phyloP scores from a whole-genome alignment of 2,329 filamentous ascomycete genomes.

The Pestalotiopsis sp. region DNA sequence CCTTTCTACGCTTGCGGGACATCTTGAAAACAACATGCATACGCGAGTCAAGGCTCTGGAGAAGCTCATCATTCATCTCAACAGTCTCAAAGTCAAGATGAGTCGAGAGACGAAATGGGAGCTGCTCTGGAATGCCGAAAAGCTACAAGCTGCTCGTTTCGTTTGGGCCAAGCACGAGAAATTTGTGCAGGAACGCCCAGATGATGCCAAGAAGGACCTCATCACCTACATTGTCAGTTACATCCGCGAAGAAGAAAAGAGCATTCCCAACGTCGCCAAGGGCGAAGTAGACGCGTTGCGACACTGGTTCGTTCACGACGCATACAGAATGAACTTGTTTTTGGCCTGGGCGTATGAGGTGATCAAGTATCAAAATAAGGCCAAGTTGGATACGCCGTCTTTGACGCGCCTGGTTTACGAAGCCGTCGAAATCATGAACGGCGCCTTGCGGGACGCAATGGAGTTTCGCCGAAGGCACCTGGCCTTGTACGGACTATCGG shows the following conservation, averaged over 20 bases:
- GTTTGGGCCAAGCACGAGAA: constrained; percentile 83
- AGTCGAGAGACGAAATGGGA: constrained; percentile 74
- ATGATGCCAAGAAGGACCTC: constrained; percentile 68
- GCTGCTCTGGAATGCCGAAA: constrained; percentile 88
- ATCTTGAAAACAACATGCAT: constrained; percentile 79
- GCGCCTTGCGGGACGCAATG: constrained; percentile 69
- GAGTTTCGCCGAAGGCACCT: constrained; percentile 74
- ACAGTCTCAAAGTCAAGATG: constrained; percentile 65
- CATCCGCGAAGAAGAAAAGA: constrained; percentile 77
- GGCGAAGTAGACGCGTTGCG: constrained; percentile 79
- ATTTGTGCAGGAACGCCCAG: constrained; percentile 61
- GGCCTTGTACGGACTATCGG: constrained; percentile 70
- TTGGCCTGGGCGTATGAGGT: constrained; percentile 79
- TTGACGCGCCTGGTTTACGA: constrained; percentile 65
- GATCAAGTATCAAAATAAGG: constrained; percentile 72
- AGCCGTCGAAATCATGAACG: constrained; percentile 66
- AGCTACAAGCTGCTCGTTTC: constrained; percentile 75
- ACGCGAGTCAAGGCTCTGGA: constrained; percentile 73
- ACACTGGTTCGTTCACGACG: constrained; percentile 83
- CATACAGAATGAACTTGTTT: constrained; percentile 72
- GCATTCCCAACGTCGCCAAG: constrained; percentile 61
- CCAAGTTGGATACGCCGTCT: constrained; percentile 56
- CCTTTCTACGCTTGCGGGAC: constrained; percentile 72
- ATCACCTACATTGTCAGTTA: constrained; percentile 75
- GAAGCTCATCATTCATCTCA: constrained; percentile 73